Evolutionary conservation across 768 basidiomycete genomes (phyloP).

Genomic region (Mycena capillaripes): DNA sequence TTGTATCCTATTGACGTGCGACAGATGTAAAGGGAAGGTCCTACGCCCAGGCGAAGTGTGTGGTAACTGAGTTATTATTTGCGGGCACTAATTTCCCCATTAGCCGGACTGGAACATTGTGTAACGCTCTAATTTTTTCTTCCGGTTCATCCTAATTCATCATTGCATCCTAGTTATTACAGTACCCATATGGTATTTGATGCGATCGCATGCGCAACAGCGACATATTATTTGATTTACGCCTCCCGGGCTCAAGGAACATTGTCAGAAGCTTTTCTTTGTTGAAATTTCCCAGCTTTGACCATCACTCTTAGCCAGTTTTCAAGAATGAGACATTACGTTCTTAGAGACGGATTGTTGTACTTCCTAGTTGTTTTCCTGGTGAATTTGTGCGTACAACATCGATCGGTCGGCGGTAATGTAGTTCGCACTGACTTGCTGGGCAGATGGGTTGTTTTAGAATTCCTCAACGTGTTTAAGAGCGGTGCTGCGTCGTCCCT

Average conservation of each 20-base stretch:
- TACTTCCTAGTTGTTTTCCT: conserved; percentile 31
- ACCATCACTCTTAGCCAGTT: not conserved
- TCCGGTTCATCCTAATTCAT: not conserved
- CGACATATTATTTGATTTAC: conserved; percentile 7
- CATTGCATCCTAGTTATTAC: not conserved
- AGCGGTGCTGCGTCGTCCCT: conserved; percentile 17
- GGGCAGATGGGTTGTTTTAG: conserved; percentile 23
- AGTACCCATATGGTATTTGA: conserved; percentile 27
- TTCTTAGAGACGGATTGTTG: conserved; percentile 23
- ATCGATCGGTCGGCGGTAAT: not conserved
- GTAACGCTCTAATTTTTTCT: not conserved
- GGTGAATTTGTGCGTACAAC: conserved; percentile 7
- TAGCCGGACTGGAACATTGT: conserved; percentile 31
- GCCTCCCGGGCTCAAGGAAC: not conserved
- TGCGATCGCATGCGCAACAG: conserved; percentile 10
- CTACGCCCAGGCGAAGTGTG: conserved; percentile 19
- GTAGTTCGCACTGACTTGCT: not conserved
- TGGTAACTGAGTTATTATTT: not conserved
- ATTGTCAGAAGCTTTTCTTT: not conserved
- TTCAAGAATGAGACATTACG: not conserved
- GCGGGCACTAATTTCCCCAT: not conserved
- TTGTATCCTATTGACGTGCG: not conserved
- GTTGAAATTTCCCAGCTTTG: not conserved
- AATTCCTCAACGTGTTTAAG: conserved; percentile 9
- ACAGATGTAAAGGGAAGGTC: conserved; percentile 21